phyloP scores from a whole-genome alignment of 306 rosid species.

The Casuarina equisetifolia region DNA sequence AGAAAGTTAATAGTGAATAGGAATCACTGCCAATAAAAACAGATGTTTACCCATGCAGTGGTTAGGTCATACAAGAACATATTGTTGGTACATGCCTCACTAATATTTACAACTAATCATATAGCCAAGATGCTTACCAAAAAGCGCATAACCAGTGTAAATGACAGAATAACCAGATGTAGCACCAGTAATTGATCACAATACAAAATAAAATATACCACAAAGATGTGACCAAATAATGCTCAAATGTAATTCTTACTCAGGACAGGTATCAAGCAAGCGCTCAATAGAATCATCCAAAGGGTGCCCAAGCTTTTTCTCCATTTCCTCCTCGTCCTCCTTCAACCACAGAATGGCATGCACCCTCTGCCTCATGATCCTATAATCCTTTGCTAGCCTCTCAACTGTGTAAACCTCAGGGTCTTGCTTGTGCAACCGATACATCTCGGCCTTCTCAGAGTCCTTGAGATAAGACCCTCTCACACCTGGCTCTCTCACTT shows the following conservation, averaged over 20 bases:
- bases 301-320: slow-evolving; percentile 75
- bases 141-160: neutral
- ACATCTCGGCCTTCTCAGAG: slow-evolving; percentile 83
- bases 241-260: slow-evolving; percentile 43
- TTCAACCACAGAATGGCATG: slow-evolving; percentile 95
- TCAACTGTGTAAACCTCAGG: slow-evolving; percentile 77
- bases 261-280: slow-evolving; percentile 79
- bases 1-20: neutral
- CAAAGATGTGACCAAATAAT: neutral
- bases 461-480: slow-evolving; percentile 90
- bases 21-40: too few species aligned
- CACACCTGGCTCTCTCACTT: slow-evolving; percentile 82
- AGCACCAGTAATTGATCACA: neutral
- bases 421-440: slow-evolving; percentile 65
- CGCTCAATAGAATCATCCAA: slow-evolving; percentile 89
- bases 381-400: slow-evolving; percentile 79
- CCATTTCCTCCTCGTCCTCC: slow-evolving; percentile 81
- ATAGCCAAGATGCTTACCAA: neutral
- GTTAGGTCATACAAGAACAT: neutral
- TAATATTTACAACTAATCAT: neutral
- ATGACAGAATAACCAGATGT: neutral
- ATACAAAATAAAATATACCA: neutral
- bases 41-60: neutral
- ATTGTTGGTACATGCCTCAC: neutral
- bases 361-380: slow-evolving; percentile 96